A percentile compares a stretch with the other conserved stretches of the same genome.
Evolutionary conservation across 768 basidiomycete genomes (phyloP).

Genomic region (Suillus subaureus): DNA sequence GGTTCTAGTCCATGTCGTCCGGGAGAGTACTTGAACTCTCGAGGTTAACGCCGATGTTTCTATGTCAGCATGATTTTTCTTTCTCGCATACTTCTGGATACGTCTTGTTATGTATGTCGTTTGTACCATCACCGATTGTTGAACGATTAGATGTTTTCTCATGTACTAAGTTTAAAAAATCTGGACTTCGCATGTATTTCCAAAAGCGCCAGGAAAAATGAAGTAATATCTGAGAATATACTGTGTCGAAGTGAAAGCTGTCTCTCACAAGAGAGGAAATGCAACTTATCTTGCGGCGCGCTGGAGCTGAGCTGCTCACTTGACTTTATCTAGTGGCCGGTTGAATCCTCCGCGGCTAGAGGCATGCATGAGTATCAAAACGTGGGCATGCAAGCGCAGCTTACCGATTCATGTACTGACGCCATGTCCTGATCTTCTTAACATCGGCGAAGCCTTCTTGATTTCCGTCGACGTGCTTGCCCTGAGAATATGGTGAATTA

Average conservation of each 20-base stretch:
- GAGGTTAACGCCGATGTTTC: neutral
- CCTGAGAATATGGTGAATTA: slow-evolving; percentile 43
- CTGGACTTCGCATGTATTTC: slow-evolving; percentile 3
- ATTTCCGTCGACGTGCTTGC: slow-evolving; percentile 80
- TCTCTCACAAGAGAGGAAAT: slow-evolving; percentile 3
- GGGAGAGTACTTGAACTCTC: slow-evolving; percentile 3
- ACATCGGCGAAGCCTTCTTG: slow-evolving; percentile 68
- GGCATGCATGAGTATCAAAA: slow-evolving; percentile 18
- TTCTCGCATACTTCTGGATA: slow-evolving; percentile 16
- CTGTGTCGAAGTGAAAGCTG: slow-evolving; percentile 5
- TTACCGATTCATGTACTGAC: slow-evolving; percentile 97
- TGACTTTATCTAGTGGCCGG: slow-evolving; percentile 94
- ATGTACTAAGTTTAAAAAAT: neutral
- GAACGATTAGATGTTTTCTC: slow-evolving; percentile 27
- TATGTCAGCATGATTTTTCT: slow-evolving; percentile 16
- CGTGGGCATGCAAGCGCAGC: slow-evolving; percentile 17
- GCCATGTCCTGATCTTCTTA: slow-evolving; percentile 89
- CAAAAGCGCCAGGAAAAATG: neutral
- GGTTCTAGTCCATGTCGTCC: slow-evolving; percentile 57
- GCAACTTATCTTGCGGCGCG: slow-evolving; percentile 21
- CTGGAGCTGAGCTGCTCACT: slow-evolving; percentile 44
- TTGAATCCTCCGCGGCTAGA: slow-evolving; percentile 83
- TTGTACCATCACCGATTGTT: slow-evolving; percentile 32
- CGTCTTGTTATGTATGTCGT: slow-evolving; percentile 22
- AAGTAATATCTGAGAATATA: neutral